Percentiles rank a stretch among this genome's conserved stretches.
phyloP scores from a whole-genome alignment of 116 monocot genomes.

The Iris pallida region DNA sequence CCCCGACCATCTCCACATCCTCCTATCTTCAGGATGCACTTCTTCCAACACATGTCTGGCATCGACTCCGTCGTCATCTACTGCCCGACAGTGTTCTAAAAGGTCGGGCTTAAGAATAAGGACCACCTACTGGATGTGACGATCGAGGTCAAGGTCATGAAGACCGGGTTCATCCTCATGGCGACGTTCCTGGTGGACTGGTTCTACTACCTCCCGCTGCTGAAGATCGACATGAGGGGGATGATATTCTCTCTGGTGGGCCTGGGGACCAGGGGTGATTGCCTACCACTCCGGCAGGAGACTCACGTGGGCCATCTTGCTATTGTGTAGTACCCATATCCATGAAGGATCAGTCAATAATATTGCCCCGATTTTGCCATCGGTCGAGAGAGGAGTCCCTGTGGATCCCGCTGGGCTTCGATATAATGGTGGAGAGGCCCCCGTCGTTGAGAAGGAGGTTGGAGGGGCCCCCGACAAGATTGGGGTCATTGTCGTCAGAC shows the following conservation, averaged over 20 bases:
- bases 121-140: conserved; percentile 15
- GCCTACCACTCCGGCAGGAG: too few relatives aligned
- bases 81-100: too few relatives aligned
- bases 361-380: conserved; percentile 16
- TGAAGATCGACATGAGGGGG: conserved; percentile 4
- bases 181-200: conserved; percentile 17
- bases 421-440: conserved; percentile 19
- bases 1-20: too few relatives aligned
- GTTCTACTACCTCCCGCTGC: conserved; percentile 10
- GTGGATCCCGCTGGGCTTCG: conserved; percentile 14
- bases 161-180: conserved; percentile 24
- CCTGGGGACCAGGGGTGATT: conserved; percentile 10
- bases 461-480: conserved; percentile 14
- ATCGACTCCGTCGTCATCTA: too few relatives aligned
- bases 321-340: too few relatives aligned
- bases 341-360: conserved; percentile 14
- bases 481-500: conserved; percentile 13
- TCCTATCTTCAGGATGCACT: too few relatives aligned
- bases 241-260: conserved; percentile 3
- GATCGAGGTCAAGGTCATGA: conserved; percentile 18
- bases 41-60: too few relatives aligned
- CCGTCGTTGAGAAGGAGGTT: conserved; percentile 14
- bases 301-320: too few relatives aligned
- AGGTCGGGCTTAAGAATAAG: too few relatives aligned
- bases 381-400: conserved; percentile 13